Conservation (phyloP, 164 flowering plant species). For the Chimonanthus praecox region DNA sequence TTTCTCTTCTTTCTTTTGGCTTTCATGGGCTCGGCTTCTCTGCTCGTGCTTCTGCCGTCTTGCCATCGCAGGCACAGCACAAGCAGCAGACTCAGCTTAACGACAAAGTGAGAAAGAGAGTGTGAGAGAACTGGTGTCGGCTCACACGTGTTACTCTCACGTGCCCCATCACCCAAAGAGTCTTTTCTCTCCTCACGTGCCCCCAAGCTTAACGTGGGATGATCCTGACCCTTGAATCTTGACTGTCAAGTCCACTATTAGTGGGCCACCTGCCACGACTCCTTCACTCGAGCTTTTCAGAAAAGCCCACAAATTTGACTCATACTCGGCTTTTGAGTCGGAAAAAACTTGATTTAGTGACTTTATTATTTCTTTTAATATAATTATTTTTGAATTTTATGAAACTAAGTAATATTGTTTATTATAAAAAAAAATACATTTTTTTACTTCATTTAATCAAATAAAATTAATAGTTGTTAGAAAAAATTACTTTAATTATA, state of each 20-base stretch:
- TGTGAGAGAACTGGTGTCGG: neutral
- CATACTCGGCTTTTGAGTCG: neutral
- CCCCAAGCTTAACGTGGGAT: neutral
- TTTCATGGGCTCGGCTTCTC: neutral
- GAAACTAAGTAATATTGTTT: neutral
- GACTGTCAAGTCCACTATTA: too few species aligned
- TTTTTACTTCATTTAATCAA: too few species aligned
- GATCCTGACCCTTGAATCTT: too few species aligned
- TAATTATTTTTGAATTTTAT: too few species aligned
- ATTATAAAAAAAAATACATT: neutral
- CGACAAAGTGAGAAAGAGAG: neutral
- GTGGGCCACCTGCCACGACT: too few species aligned
- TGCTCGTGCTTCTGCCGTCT: too few species aligned
- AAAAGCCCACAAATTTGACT: too few species aligned
- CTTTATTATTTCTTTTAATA: too few species aligned
- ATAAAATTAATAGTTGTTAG: too few species aligned
- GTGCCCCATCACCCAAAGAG: neutral
- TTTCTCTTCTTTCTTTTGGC: neutral
- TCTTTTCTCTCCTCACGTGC: neutral
- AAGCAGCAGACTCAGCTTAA: neutral
- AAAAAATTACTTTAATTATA: too few species aligned
- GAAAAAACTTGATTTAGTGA: neutral
- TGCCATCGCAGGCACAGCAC: neutral
- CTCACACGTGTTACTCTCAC: neutral
- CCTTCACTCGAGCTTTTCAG: too few species aligned